Base-by-base conservation (phyloP, 768 basidiomycete species). In the Podaxis sp. region DNA sequence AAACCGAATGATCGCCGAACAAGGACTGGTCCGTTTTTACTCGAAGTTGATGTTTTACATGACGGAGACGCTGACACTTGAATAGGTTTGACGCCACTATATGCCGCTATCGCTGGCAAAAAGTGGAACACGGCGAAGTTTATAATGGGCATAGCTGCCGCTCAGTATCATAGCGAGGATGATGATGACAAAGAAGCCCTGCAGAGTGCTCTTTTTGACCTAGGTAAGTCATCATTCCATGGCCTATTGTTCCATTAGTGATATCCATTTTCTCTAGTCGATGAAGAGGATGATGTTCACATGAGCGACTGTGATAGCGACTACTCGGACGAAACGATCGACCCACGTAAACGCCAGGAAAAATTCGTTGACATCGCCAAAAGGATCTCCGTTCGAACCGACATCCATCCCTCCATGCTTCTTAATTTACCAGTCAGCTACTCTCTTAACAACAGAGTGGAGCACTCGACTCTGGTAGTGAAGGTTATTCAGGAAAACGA, bases 101-200 rank as follows among this genome's bases (percentile, higher is more conserved):
- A 73, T 57, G 80, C 83, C 19, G 85, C 85, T 0, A 63, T 85
- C 12, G 69, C 70, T 27, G 79, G 77, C 13, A 76, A 82, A 7
- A 79, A 76, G 19, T 89, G 86, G 85, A 74, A 78, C 4, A 84
- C 85, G 0, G 86, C 84, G 0, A 80, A 79, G n/a, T 72, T 87
- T 5, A 77, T 89, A n/a, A 67, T 87, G 24, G 81, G 82, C 1
- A 85, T 87, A 63, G 79, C 84, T 4, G 72, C 72, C 1, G 81
- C 85, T 11, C 86, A 89, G 68, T 83, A 84, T 63, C 74, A 79
- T 19, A 72, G 77, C 3, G 69, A 75, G 0, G 73, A 79, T 7
- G 66, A 75, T 3, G 65, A 75, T 12, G 71, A 73, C 4, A 71
- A 71, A 63, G 53, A 70, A 17, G 73, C 73, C 41, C 80, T 80